Evolutionary conservation across 352 stramenopile species (phyloP).

Genomic region (Globisporangium nagaii): DNA sequence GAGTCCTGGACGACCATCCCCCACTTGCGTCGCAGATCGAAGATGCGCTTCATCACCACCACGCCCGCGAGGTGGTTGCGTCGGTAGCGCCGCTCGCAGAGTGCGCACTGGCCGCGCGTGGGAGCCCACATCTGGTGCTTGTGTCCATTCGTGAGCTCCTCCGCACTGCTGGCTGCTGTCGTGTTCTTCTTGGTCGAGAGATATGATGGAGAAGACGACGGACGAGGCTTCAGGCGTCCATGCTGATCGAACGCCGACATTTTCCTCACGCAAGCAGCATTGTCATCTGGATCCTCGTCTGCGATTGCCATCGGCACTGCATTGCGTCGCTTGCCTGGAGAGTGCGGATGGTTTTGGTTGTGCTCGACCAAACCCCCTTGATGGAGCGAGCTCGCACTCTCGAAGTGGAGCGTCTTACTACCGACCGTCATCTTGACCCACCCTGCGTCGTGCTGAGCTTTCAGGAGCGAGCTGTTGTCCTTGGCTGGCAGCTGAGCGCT

Average conservation of each 20-base stretch:
- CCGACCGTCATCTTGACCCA: conserved; percentile 37
- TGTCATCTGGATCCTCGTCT: background rate
- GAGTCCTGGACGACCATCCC: conserved; percentile 36
- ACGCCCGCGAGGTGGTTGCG: conserved; percentile 29
- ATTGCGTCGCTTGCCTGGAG: conserved; percentile 7
- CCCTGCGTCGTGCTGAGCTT: conserved; percentile 5
- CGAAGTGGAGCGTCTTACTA: conserved; percentile 35
- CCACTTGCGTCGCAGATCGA: conserved; percentile 39
- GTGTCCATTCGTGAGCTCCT: background rate
- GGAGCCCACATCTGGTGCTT: conserved; percentile 18
- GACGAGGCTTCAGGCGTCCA: conserved; percentile 6
- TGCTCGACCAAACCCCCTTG: background rate
- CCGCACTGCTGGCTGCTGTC: background rate
- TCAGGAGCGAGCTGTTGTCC: background rate
- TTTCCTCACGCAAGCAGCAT: background rate
- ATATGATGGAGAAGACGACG: conserved; percentile 6
- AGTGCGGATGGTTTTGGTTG: background rate
- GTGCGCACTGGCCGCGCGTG: conserved; percentile 23
- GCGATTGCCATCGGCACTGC: conserved; percentile 11
- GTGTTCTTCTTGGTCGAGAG: background rate
- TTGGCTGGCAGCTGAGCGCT: conserved; percentile 16
- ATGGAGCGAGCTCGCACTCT: conserved; percentile 10
- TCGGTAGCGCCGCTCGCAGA: conserved; percentile 46
- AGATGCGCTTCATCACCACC: conserved; percentile 49
- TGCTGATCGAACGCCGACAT: background rate